Conservation (phyloP, 2,329 filamentous ascomycete species). For the Alternaria ventricosa region DNA sequence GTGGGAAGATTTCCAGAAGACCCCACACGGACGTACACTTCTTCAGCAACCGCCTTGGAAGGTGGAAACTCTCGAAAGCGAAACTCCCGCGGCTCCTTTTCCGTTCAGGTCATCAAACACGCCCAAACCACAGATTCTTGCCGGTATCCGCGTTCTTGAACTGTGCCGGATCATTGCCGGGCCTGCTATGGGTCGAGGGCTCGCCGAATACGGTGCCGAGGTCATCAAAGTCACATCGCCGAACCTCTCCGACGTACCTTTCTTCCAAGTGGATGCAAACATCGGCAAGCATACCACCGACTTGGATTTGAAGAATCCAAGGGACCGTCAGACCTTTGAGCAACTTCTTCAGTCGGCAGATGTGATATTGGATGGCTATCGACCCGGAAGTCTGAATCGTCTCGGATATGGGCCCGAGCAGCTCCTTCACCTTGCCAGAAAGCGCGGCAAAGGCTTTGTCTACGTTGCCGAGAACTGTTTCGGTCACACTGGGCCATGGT, state of each 20-base stretch:
- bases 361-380: conserved; percentile 72
- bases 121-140: conserved; percentile 51
- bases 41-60: conserved; percentile 53
- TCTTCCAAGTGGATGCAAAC: conserved; percentile 76
- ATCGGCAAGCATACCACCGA: conserved; percentile 72
- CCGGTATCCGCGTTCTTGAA: conserved; percentile 74
- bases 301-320: conserved; percentile 64
- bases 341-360: conserved; percentile 67
- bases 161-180: conserved; percentile 78
- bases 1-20: conserved; percentile 50
- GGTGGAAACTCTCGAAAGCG: conserved; percentile 59
- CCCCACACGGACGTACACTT: conserved; percentile 51
- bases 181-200: conserved; percentile 72
- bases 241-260: conserved; percentile 71
- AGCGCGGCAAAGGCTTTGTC: conserved; percentile 67
- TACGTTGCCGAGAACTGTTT: conserved; percentile 77
- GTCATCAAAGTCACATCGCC: conserved; percentile 75
- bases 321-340: conserved; percentile 65
- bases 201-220: conserved; percentile 77
- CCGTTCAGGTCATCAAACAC: conserved; percentile 48
- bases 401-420: conserved; percentile 68
- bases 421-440: conserved; percentile 60
- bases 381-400: conserved; percentile 68
- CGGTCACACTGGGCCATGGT: conserved; percentile 69
- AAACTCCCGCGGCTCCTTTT: conserved; percentile 59